phyloP scores from a whole-genome alignment of 768 basidiomycete species.

The Panus rudis region DNA sequence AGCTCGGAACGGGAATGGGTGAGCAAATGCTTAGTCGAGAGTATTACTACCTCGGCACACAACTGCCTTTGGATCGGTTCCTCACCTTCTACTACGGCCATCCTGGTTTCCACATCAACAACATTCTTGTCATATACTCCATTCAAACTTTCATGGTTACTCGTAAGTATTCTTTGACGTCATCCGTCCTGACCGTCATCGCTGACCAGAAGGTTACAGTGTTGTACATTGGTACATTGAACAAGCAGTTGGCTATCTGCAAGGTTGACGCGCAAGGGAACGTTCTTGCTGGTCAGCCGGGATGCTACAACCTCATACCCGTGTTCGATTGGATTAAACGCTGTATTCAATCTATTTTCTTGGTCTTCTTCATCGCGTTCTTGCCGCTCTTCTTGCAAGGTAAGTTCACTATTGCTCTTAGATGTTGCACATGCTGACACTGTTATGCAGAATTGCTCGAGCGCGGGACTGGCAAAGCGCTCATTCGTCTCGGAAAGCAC shows the following conservation, averaged over 20 bases:
- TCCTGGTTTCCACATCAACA: conserved; percentile 99
- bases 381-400: conserved; percentile 95
- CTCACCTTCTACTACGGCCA: conserved; percentile 99
- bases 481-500: conserved; percentile 92
- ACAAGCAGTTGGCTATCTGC: conserved; percentile 89
- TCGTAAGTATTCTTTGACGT: conserved; percentile 40
- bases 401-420: conserved; percentile 27
- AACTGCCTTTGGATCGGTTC: conserved; percentile 97
- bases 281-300: conserved; percentile 76
- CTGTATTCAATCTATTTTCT: conserved; percentile 94
- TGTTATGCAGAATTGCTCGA: conserved; percentile 75
- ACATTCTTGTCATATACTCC: conserved; percentile 97
- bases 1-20: conserved; percentile 99
- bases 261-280: conserved; percentile 75
- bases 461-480: conserved; percentile 89
- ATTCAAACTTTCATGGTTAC: conserved; percentile 98
- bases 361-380: conserved; percentile 98
- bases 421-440: conserved; percentile 4
- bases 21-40: conserved; percentile 99
- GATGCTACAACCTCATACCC: conserved; percentile 93
- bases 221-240: conserved; percentile 91
- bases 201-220: conserved; percentile 38
- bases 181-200: conserved; percentile 11
- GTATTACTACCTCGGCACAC: conserved; percentile 98
- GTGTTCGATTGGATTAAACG: conserved; percentile 98